Base-by-base conservation (phyloP, 176 grass and related monocot genomes). In the Hyparrhenia diplandra region DNA sequence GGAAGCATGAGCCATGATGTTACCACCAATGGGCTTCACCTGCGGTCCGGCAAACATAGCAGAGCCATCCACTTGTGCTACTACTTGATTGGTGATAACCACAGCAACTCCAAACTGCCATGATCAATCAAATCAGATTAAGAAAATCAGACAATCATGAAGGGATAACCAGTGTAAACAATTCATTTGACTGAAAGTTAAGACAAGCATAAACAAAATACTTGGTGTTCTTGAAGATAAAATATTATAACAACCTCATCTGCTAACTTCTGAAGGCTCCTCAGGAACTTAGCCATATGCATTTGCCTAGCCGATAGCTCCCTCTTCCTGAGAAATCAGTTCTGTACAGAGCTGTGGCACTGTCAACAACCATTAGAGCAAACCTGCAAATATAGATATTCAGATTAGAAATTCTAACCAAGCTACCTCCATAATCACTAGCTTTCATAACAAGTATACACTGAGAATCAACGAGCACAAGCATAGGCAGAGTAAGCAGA, bases 1-100 rank as follows among this genome's bases (percentile, higher is more conserved):
- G 63, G 96, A 95, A 86, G 96, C 96, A 86, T 99, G 96, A 4
- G 96, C 96, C 92, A 95, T 99, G 63, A 99, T 99, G 64, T 99
- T 99, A 65, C 96, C 90, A 25, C 88, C 92, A 10, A 95, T 95
- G 57, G 96, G 96, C 63, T 95, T 99, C 37, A 93, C 73, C 75
- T 93, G 96, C 5, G 96, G 96, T 31, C 95, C 96, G 1, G 96
- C 90, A 87, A 99, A 99, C 63, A 99, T 86, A 23, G 92, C 92
- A 64, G 90, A 95, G 6, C 96, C 96, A 91, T 99, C 96, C 82
- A 95, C 96, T 93, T 99, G 92, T 23, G 96, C 92, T 54, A 95
- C 92, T 23, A 99, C 96, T 91, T 95, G 88, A 95, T 99, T 99
- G 6, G 90, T 99, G 67, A 99, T 99, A 74, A 99, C 96, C 37